Evolutionary conservation across 305 asterid genomes (phyloP), one percentile per base, ranked within the genome.

Genomic region (Fraxinus albicans): DNA sequence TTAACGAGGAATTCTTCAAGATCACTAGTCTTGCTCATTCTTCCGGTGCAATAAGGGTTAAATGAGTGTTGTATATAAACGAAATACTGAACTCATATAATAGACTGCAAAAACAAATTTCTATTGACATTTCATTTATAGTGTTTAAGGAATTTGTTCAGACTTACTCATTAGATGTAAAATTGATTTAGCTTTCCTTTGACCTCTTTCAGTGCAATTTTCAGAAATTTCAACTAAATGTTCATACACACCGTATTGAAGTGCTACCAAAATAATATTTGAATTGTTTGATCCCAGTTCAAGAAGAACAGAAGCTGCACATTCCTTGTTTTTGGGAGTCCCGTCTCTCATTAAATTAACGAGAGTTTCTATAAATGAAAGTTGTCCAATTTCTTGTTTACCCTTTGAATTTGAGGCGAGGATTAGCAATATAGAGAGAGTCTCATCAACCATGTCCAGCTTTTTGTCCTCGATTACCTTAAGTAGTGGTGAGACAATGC

Each of bases 191-290:
- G 97, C 98, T 84, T 96, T 96, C 89, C 97, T 93, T 77, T 85
- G 91, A 6, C 92, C 97, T 72, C 99, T 93, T 76, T 90, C 94
- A 0, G 99, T 96, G 8, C 99, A 98, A 42, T 80, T 92, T n/a
- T 81, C 84, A 0, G 90, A 81, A 77, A 93, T 88, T 80, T 93
- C 98, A 25, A 87, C 86, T 44, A 94, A 80, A 77, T 84, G 88
- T 13, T 94, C 96, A 84, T 94, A 94, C 12, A 90, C 98, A 12
- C 99, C 98, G 29, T 86, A 93, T 77, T 96, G 98, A 82, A 93
- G 87, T 3, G 98, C 98, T 27, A 95, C 99, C 79, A 94, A 89
- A 36, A 93, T 86, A 79, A 92, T 84, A 78, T 94, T 90, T 1
- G 90, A 70, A 73, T 94, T 92, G 8, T 85, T 88, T 0, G 88